Base-by-base conservation (phyloP, 768 basidiomycete species). In the Baorangia bicolor region DNA sequence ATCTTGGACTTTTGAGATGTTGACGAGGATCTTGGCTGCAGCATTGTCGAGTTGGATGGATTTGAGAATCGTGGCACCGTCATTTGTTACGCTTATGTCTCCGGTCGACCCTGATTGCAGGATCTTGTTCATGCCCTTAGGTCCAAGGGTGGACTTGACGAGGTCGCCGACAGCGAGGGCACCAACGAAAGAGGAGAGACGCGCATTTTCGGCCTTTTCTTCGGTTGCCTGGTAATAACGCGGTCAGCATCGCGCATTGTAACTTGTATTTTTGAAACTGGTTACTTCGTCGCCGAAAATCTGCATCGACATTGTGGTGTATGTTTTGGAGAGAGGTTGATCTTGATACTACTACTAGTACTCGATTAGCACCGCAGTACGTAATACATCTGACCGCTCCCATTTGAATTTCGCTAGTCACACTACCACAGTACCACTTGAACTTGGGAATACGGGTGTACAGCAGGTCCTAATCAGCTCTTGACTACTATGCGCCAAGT, bases 101-200 rank as follows among this genome's bases (percentile, higher is more conserved):
- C 94, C 93, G 0, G 88, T 84, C 6, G 94, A 92, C 2, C 74
- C 85, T 2, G 93, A 95, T 73, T 95, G 96, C 16, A 99, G 84
- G 59, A 99, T 98, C 79, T 98, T 98, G 86, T 98, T 98, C 96
- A 98, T 99, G 52, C 97, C 97, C 74, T 99, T 98, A 23, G 97
- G 97, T 10, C 97, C 97, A 3, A 99, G 82, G 9, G 97, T 99
- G 1, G 94, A 96, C 76, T 98, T 98, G 67, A 99, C 96, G 61
- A 99, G 86, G 77, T 99, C 97, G 40, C 97, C 97, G 33, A 99
- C 81, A 0, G 97, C 97, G 63, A 97, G 85, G 7, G 97, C 96
- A 33, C 97, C 97, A 51, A 99, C 92, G 73, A 99, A 99, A 4
- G 94, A 96, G 4, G 94, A 94, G 62, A 99, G 87, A 74, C 96